Percentiles rank a stretch among this genome's conserved stretches.
Conservation (phyloP, 208 protist species). For the Giardia duodenalis region DNA sequence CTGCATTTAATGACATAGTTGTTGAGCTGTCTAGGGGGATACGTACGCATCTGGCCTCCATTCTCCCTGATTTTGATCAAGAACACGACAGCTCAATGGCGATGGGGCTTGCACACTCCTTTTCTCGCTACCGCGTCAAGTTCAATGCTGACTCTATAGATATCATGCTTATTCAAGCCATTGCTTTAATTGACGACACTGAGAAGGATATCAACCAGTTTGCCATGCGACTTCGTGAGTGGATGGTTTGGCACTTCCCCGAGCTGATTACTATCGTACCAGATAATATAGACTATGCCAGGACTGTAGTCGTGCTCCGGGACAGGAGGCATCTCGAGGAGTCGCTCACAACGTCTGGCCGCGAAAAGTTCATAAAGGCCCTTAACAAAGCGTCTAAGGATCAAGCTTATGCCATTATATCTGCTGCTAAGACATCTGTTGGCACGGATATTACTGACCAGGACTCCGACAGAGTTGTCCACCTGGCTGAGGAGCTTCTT, state of each 20-base stretch:
- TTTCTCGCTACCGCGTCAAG: slow-evolving; percentile 84
- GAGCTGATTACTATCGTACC: slow-evolving; percentile 86
- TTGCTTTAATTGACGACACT: slow-evolving; percentile 82
- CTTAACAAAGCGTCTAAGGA: not conserved
- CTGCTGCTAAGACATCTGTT: slow-evolving; percentile 89
- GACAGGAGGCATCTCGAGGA: not conserved
- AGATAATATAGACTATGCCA: slow-evolving; percentile 80
- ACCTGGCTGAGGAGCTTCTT: slow-evolving; percentile 48
- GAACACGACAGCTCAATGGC: not conserved
- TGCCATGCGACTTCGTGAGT: slow-evolving; percentile 87
- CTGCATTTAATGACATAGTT: not conserved
- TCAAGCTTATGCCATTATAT: not conserved
- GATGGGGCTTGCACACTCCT: slow-evolving; percentile 30
- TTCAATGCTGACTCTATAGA: slow-evolving; percentile 99
- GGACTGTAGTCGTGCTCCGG: slow-evolving; percentile 49
- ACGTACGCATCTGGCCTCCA: not conserved
- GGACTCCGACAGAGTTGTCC: slow-evolving; percentile 47
- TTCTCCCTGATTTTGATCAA: not conserved
- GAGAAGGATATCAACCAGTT: slow-evolving; percentile 99
- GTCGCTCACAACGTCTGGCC: not conserved
- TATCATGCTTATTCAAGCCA: slow-evolving; percentile 98
- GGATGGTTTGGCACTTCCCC: slow-evolving; percentile 96
- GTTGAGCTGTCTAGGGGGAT: slow-evolving; percentile 26
- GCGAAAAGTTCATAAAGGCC: slow-evolving; percentile 2
- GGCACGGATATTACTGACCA: slow-evolving; percentile 67